Evolutionary conservation across 192 early-diverging fungal species (phyloP).

Genomic region (Entomortierella lignicola): DNA sequence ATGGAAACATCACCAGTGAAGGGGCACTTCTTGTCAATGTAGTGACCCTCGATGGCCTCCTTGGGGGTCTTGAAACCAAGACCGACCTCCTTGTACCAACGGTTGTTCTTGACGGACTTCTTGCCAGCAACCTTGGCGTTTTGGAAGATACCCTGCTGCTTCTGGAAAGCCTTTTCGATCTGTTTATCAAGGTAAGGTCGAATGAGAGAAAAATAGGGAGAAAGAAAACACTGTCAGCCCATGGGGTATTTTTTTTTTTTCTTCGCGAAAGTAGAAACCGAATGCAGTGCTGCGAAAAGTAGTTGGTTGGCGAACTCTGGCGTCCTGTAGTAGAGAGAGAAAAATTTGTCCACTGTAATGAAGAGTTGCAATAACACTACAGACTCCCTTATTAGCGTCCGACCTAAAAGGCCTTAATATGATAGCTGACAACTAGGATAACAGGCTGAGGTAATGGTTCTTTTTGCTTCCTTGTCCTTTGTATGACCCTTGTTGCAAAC

Average conservation of each 20-base stretch:
- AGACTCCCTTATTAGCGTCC: too few relatives aligned
- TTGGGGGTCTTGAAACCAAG: slow-evolving; percentile 99
- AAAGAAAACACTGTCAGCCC: neutral
- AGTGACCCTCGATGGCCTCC: slow-evolving; percentile 96
- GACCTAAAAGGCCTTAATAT: too few relatives aligned
- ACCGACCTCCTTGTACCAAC: slow-evolving; percentile 99
- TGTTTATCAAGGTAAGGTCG: slow-evolving; percentile 49
- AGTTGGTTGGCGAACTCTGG: too few relatives aligned
- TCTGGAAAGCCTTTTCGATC: slow-evolving; percentile 97
- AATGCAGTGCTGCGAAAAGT: too few relatives aligned
- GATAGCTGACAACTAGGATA: too few relatives aligned
- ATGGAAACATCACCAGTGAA: slow-evolving; percentile 97
- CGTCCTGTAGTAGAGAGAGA: neutral
- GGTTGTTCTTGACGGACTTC: slow-evolving; percentile 76
- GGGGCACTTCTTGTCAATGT: slow-evolving; percentile 99
- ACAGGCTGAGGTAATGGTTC: neutral
- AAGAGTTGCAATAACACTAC: neutral
- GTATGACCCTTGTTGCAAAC: too few relatives aligned
- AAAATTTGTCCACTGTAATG: neutral
- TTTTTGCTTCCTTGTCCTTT: too few relatives aligned
- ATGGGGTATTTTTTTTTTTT: too few relatives aligned
- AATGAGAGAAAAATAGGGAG: neutral
- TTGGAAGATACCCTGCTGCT: slow-evolving; percentile 95
- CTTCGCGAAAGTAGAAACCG: neutral
- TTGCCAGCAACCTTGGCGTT: slow-evolving; percentile 83